These are phyloP conservation scores for Penicillium mononematosum DNA, from an alignment of 495 filamentous ascomycete species.

Conservation along the genomic window DNA sequence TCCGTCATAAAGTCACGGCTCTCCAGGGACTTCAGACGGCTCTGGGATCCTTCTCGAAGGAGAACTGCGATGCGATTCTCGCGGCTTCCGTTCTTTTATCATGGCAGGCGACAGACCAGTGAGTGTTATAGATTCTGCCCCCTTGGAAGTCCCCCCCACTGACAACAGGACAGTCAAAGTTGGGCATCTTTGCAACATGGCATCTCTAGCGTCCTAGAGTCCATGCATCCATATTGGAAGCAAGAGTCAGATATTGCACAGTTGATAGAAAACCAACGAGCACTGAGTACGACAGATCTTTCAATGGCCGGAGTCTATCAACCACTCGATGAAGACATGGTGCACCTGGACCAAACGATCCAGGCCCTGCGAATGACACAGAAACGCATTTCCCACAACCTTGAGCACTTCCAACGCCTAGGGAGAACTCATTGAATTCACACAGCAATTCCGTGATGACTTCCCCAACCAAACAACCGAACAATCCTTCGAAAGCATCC, in stretches of 20 bases:
- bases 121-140: slow-evolving; percentile 46
- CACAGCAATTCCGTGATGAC: slow-evolving; percentile 73
- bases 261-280: slow-evolving; percentile 68
- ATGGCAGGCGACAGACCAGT: slow-evolving; percentile 98
- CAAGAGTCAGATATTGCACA: slow-evolving; percentile 81
- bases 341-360: slow-evolving; percentile 57
- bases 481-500: slow-evolving; percentile 84
- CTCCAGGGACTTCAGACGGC: slow-evolving; percentile 85
- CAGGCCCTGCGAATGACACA: slow-evolving; percentile 64
- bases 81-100: slow-evolving; percentile 90
- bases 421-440: slow-evolving; percentile 76
- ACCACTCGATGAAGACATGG: slow-evolving; percentile 60
- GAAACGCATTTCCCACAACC: slow-evolving; percentile 65
- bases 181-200: slow-evolving; percentile 93
- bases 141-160: slow-evolving; percentile 28
- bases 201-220: slow-evolving; percentile 81
- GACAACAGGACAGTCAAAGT: slow-evolving; percentile 62
- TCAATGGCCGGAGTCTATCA: slow-evolving; percentile 49
- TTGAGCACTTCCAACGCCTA: slow-evolving; percentile 71
- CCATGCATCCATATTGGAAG: slow-evolving; percentile 86
- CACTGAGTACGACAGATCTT: slow-evolving; percentile 53
- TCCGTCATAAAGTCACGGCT: slow-evolving; percentile 80
- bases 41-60: slow-evolving; percentile 77
- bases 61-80: slow-evolving; percentile 87
- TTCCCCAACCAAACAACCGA: slow-evolving; percentile 69